Conservation (phyloP, 176 grass and related monocot genomes). For the Phragmites australis region DNA sequence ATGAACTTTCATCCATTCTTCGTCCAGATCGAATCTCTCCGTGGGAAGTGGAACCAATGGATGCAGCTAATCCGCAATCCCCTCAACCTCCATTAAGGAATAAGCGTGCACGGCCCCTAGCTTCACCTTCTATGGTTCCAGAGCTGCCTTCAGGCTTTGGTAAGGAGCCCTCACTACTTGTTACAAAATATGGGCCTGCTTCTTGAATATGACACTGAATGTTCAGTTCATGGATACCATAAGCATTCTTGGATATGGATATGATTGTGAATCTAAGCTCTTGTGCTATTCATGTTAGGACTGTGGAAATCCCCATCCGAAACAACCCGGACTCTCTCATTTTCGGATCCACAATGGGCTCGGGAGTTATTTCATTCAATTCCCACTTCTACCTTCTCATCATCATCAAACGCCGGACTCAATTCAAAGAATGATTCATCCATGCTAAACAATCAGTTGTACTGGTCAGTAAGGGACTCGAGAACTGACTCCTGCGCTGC, state of each 20-base stretch:
- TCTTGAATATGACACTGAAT: conserved; percentile 6
- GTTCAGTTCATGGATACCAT: conserved; percentile 17
- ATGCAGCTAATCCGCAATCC: conserved; percentile 49
- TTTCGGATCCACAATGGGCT: conserved; percentile 48
- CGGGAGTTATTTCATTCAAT: conserved; percentile 48
- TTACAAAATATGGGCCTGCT: conserved; percentile 15
- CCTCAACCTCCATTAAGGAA: conserved; percentile 56
- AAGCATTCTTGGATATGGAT: conserved; percentile 12
- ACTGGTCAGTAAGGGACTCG: conserved; percentile 56
- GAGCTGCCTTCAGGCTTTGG: conserved; percentile 62
- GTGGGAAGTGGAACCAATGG: conserved; percentile 86
- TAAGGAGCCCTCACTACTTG: conserved; percentile 36
- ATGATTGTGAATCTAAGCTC: conserved; percentile 27
- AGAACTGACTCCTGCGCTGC: conserved; percentile 39
- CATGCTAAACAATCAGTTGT: conserved; percentile 46
- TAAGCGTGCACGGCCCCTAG: conserved; percentile 67
- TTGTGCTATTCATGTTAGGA: conserved; percentile 53
- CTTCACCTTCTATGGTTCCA: conserved; percentile 52
- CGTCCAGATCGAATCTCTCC: conserved; percentile 82
- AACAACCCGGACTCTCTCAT: conserved; percentile 52
- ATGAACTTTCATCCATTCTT: conserved; percentile 76
- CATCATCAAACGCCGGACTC: conserved; percentile 49
- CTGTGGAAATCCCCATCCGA: conserved; percentile 70
- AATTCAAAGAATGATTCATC: conserved; percentile 41
- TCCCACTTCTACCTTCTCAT: conserved; percentile 42